A percentile compares a stretch with the other conserved stretches of the same genome.
Conservation (phyloP, 768 basidiomycete genomes). For the Phaeolepiota aurea region DNA sequence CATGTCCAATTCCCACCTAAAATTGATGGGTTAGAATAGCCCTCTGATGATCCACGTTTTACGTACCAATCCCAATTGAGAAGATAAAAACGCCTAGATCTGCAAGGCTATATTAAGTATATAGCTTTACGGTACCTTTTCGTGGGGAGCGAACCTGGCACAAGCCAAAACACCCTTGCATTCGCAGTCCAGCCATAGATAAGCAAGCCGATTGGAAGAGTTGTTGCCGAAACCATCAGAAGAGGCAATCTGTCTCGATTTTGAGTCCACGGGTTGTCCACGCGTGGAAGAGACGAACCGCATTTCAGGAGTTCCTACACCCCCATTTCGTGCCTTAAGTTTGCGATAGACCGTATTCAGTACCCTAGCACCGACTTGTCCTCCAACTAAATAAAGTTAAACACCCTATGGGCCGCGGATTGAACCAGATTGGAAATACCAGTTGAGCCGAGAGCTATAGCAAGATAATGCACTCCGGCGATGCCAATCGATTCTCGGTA, state of each 20-base stretch:
- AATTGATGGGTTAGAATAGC: conserved; percentile 8
- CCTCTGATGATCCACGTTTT: neutral
- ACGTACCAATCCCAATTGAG: conserved; percentile 38
- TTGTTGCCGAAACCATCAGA: conserved; percentile 39
- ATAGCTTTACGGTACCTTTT: no score
- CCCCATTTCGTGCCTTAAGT: conserved; percentile 37
- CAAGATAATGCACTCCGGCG: conserved; percentile 53
- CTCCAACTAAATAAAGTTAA: conserved; percentile 16
- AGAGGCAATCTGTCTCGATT: conserved; percentile 16
- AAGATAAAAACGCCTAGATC: conserved; percentile 35
- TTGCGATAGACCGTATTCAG: conserved; percentile 39
- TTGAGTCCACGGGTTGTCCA: neutral
- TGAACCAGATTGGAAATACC: conserved; percentile 20
- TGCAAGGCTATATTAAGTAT: conserved; percentile 4
- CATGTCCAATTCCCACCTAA: conserved; percentile 30
- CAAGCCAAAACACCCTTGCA: conserved; percentile 46
- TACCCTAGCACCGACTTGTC: conserved; percentile 31
- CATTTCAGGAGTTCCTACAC: conserved; percentile 49
- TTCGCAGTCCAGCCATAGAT: conserved; percentile 58
- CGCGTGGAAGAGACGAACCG: conserved; percentile 16
- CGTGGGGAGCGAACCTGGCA: conserved; percentile 39
- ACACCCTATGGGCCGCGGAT: neutral
- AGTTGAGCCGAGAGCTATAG: conserved; percentile 45
- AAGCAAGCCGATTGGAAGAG: conserved; percentile 52
- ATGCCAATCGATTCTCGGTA: conserved; percentile 45